Base-by-base conservation (phyloP, 2,329 filamentous ascomycete genomes). In the Thelonectria olida region DNA sequence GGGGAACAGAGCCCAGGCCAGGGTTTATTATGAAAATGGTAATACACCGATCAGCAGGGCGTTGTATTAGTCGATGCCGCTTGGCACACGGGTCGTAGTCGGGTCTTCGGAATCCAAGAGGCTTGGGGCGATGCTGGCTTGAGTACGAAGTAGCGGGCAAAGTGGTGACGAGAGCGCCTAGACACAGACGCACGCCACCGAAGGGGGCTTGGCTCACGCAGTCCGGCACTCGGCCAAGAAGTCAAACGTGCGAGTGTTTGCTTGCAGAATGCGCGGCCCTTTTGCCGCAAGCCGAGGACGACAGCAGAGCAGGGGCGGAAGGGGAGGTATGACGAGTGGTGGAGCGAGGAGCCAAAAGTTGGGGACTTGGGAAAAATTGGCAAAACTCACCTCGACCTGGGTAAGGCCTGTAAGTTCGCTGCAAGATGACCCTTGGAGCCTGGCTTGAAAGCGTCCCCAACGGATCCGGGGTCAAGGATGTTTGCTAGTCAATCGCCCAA, bases 1-100 rank as follows among this genome's bases (percentile, higher is more conserved):
- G 45, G 27, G 48, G 28, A 39, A 52, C 20, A 31, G 25, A 44
- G 59, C n/a, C 58, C 68, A 65, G 12, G 41, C 58, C 39, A 58
- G 66, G 62, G 68, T 70, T 70, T 69, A 65, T 67, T 64, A 47
- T 41, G 49, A 54, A 50, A 49, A 69, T 70, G 61, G 50, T 42
- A 41, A 54, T 63, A 51, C 57, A 63, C 58, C 62, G 59, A 67
- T 66, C 58, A 67, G 59, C 61, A 57, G 58, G 61, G 50, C 56
- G 57, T 49, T 49, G 49, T 54, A 22, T 61, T 48, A 48, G 45
- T 47, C 27, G 58, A 23, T 10, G 54, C 60, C 60, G 59, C 66
- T 69, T 71, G 66, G 66, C 66, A 62, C 50, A 59, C 36, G 53
- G n/a, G 59, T 63, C 54, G 63, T 59, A 52, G 60, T 64, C 64